Conservation (phyloP, 2,329 filamentous ascomycete genomes). For the Gnomoniopsis smithogilvyi region DNA sequence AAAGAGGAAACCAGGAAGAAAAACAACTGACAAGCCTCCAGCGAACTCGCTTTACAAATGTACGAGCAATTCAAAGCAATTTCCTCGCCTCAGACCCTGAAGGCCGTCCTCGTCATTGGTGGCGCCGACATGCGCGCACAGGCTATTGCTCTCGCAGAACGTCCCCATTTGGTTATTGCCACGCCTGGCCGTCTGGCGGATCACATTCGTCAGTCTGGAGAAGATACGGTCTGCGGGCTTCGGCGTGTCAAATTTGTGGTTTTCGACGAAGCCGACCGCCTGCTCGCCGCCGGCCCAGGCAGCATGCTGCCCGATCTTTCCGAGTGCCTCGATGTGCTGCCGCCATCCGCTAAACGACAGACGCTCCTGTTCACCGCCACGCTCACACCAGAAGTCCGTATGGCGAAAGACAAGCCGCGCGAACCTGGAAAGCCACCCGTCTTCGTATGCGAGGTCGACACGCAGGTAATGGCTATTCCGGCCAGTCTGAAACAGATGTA, state of each 20-base stretch:
- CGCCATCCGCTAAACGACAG: conserved; percentile 75
- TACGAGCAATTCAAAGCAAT: conserved; percentile 96
- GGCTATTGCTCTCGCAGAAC: conserved; percentile 75
- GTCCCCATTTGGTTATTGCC: conserved; percentile 90
- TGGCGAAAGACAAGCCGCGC: conserved; percentile 73
- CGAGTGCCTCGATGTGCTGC: conserved; percentile 79
- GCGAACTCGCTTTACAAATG: conserved; percentile 92
- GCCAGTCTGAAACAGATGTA: conserved; percentile 79
- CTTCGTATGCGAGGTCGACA: conserved; percentile 87
- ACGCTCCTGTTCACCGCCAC: conserved; percentile 96
- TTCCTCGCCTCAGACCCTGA: conserved; percentile 81
- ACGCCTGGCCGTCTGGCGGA: conserved; percentile 92
- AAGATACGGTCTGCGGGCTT: conserved; percentile 83
- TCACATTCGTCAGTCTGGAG: conserved; percentile 86
- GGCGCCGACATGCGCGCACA: conserved; percentile 91
- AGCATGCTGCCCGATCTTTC: conserved; percentile 95
- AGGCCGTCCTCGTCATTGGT: conserved; percentile 85
- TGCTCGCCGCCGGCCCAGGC: conserved; percentile 71
- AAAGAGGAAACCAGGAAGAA: too few species aligned
- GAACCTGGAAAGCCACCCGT: conserved; percentile 69
- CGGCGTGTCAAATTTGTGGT: conserved; percentile 80
- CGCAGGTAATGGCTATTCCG: conserved; percentile 71
- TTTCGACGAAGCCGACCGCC: conserved; percentile 90
- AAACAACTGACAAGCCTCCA: background rate
- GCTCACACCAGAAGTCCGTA: conserved; percentile 86